These are phyloP conservation scores for Gillenia trifoliata DNA, from an alignment of 306 rosid genomes.

Conservation along the genomic window DNA sequence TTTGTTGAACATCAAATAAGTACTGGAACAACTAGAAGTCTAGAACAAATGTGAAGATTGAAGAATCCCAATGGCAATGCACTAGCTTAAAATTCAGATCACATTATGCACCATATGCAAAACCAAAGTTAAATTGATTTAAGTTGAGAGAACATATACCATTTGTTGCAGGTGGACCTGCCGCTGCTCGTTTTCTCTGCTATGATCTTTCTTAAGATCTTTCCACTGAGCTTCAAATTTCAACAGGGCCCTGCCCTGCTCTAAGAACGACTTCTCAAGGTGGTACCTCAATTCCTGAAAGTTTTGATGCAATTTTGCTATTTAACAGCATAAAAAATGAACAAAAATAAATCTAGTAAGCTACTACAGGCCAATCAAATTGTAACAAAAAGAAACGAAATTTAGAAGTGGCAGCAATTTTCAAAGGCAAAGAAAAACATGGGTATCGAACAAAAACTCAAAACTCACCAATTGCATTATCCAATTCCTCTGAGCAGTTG, in stretches of 20 bases:
- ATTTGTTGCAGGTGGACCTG: conserved; percentile 4
- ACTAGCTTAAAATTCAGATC: background rate
- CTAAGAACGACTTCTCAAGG: conserved; percentile 18
- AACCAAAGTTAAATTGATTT: background rate
- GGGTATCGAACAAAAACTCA: background rate
- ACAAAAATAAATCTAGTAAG: conserved; percentile 11
- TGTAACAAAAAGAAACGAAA: background rate
- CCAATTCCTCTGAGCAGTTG: conserved; percentile 7
- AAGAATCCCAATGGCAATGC: background rate
- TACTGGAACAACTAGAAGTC: background rate
- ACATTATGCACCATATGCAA: background rate
- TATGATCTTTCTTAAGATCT: conserved; percentile 6
- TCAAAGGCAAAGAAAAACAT: background rate
- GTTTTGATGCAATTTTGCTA: conserved; percentile 24
- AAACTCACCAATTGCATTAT: conserved; percentile 16
- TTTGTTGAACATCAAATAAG: background rate
- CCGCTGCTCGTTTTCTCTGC: conserved; percentile 8
- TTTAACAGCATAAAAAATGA: conserved; percentile 9
- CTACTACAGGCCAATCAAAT: conserved; percentile 9
- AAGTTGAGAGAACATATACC: background rate
- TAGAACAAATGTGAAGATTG: background rate
- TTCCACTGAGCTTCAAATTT: conserved; percentile 20
- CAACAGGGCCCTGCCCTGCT: conserved; percentile 17
- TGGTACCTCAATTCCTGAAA: conserved; percentile 17
- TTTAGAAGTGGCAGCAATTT: background rate